A percentile compares a stretch with the other conserved stretches of the same genome.
phyloP scores from a whole-genome alignment of 768 basidiomycete species.

The Podaxis pistillaris region DNA sequence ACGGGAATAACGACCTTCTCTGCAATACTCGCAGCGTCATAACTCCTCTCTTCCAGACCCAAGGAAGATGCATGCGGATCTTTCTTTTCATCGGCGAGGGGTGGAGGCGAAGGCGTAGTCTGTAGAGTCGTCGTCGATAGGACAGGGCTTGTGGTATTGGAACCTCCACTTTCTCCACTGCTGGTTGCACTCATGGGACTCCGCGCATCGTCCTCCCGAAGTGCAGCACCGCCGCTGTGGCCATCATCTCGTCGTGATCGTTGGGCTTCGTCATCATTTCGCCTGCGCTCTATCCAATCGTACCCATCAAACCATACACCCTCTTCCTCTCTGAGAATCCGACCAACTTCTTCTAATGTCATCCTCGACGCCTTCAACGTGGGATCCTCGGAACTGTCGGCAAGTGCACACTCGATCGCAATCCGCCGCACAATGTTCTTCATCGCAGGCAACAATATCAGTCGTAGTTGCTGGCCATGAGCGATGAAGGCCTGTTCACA shows the following conservation, averaged over 20 bases:
- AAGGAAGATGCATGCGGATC: constrained; percentile 20
- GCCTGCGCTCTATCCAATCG: constrained; percentile 58
- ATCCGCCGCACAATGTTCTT: constrained; percentile 64
- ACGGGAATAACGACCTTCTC: constrained; percentile 32
- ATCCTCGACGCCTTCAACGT: constrained; percentile 54
- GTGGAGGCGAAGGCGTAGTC: constrained; percentile 78
- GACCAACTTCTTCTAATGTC: constrained; percentile 59
- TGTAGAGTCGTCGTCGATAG: constrained; percentile 71
- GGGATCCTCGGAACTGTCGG: constrained; percentile 45
- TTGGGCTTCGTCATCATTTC: constrained; percentile 38
- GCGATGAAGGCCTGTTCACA: constrained; percentile 63
- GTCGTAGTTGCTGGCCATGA: constrained; percentile 56
- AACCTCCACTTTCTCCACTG: constrained; percentile 41
- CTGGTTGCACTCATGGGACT: constrained; percentile 17
- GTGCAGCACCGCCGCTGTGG: constrained; percentile 21
- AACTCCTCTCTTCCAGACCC: neutral
- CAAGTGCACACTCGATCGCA: constrained; percentile 59
- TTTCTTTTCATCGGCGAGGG: constrained; percentile 32
- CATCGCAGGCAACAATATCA: constrained; percentile 64
- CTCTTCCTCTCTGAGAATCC: constrained; percentile 55
- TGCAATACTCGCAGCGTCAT: constrained; percentile 12
- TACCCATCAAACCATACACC: constrained; percentile 73
- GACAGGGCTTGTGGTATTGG: constrained; percentile 64
- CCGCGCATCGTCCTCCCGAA: constrained; percentile 10
- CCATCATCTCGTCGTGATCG: constrained; percentile 39